Base-by-base conservation (phyloP, 2,329 filamentous ascomycete species). In the Colletotrichum euphorbiae region DNA sequence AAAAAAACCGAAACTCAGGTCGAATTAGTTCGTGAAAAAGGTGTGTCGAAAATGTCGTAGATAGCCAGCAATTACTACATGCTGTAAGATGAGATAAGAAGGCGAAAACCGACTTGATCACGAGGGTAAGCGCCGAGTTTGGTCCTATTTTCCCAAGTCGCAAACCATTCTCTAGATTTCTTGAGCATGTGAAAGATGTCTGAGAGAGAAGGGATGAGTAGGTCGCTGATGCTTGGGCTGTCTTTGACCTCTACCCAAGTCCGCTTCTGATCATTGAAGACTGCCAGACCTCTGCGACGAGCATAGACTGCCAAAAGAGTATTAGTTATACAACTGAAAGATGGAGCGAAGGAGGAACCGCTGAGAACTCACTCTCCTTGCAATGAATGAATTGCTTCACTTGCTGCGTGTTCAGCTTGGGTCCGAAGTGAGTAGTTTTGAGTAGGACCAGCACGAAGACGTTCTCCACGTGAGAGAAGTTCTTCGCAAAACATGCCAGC, bases 391-490 rank as follows among this genome's bases (percentile, higher is more conserved):
- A 56, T 2, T 28, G 17, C 52, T 43, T 56, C 9, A 56, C 52
- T 19, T 28, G 28, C 28, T 28, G 28, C 28, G 28, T 28, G 28
- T 7, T 33, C 13, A n/a, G 21, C 52, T 56, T 7, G 3, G 12
- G 17, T 4, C 3, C 15, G 8, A 60, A 36, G 46, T 61, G 28
- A 2, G 2, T 8, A 6, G 15, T 5, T 12, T 21, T 40, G 4
- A 61, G 46, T 1, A 11, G 7, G 2, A 61, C 3, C 15, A 61
- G n/a, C 4, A 61, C 4, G 38, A 51, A 61, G n/a, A 61, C 46
- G 12, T 52, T 61, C 46, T 52, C 21, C 0, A 61, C 3, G n/a
- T 61, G 58, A 6, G 46, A 52, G 12, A 61, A 61, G 36, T 51
- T 52, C 36, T 52, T 51, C 0, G 46, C 24, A 11, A 52, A 43